A percentile compares a stretch with the other conserved stretches of the same genome.
Evolutionary conservation across 768 basidiomycete genomes (phyloP).

Genomic region (Dendrothele bispora): DNA sequence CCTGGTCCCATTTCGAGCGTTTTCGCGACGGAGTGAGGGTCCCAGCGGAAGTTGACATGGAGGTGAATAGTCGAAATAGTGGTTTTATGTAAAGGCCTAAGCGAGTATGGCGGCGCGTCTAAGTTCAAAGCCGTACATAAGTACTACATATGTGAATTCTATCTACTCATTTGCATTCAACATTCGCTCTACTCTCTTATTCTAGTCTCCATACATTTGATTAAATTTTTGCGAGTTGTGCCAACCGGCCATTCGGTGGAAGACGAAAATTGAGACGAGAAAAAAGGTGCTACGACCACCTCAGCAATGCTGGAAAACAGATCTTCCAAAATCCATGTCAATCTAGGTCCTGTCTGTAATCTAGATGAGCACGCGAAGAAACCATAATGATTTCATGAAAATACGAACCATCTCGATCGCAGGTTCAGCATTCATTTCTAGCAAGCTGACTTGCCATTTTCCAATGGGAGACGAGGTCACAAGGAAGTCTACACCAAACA

Average conservation of each 20-base stretch:
- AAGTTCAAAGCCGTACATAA: too few species aligned
- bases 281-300: constrained; percentile 72
- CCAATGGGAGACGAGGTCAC: constrained; percentile 38
- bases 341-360: constrained; percentile 79
- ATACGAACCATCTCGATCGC: constrained; percentile 97
- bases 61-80: too few species aligned
- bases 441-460: constrained; percentile 62
- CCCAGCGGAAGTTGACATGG: constrained; percentile 34
- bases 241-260: constrained; percentile 46
- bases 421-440: constrained; percentile 95
- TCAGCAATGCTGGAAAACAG: constrained; percentile 72
- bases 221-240: constrained; percentile 51
- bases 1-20: constrained; percentile 72
- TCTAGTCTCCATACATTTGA: constrained; percentile 64
- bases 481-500: constrained; percentile 93
- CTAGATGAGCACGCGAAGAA: too few species aligned
- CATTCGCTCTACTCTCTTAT: too few species aligned
- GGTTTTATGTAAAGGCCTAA: too few species aligned
- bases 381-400: too few species aligned
- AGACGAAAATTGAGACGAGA: constrained; percentile 21
- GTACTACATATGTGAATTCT: too few species aligned
- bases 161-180: too few species aligned
- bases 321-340: constrained; percentile 80
- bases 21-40: constrained; percentile 64
- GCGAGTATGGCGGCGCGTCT: too few species aligned